These are phyloP conservation scores for Suillus spraguei DNA, from an alignment of 768 basidiomycete species.

Conservation along the genomic window DNA sequence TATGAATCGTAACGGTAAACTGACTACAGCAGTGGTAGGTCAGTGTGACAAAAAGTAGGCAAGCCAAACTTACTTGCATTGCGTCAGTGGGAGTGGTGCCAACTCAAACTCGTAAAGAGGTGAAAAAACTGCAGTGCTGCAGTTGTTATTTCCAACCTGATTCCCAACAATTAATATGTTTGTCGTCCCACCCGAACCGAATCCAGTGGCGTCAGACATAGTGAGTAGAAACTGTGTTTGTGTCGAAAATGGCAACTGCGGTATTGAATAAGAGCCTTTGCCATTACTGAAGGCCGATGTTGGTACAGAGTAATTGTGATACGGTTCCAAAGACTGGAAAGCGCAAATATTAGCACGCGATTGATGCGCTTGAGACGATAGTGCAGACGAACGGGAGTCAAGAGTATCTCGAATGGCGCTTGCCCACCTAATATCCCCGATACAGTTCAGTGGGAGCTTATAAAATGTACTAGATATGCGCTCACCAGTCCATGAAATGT, in stretches of 20 bases:
- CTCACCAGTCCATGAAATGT: background rate
- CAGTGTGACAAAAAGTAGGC: background rate
- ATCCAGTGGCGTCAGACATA: background rate
- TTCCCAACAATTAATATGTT: background rate
- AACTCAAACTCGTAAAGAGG: background rate
- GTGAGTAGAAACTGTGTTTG: background rate
- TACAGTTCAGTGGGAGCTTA: background rate
- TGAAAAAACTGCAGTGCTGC: background rate
- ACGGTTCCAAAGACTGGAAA: background rate
- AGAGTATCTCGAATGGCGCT: background rate
- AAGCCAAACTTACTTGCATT: background rate
- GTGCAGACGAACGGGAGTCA: background rate
- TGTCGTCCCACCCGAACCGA: background rate
- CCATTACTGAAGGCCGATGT: background rate
- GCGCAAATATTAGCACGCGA: background rate
- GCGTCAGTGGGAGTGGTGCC: background rate
- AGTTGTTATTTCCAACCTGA: background rate
- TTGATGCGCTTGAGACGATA: background rate
- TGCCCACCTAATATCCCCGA: background rate
- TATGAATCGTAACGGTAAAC: background rate
- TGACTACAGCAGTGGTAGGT: background rate
- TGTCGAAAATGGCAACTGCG: background rate
- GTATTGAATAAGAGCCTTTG: background rate
- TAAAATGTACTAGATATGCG: background rate
- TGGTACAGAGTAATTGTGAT: background rate